Evolutionary conservation across 805 yeast species (phyloP).

Genomic region (Candida oleophila): DNA sequence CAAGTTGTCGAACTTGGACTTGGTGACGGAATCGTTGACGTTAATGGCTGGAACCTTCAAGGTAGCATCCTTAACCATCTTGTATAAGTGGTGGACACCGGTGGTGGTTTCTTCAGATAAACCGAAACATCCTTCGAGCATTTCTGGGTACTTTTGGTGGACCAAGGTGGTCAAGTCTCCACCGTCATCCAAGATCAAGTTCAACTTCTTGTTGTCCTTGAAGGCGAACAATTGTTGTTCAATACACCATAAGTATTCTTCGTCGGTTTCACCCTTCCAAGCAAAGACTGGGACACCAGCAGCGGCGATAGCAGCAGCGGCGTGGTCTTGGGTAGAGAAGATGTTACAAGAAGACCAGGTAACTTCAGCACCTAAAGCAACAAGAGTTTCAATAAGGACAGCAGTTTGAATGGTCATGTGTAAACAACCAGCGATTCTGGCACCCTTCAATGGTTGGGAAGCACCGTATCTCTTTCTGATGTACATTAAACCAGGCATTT

Average conservation of each 20-base stretch:
- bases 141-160: constrained; percentile 97
- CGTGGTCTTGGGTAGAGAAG: constrained; percentile 99
- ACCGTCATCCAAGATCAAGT: constrained; percentile 98
- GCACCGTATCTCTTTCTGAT: constrained; percentile 90
- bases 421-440: constrained; percentile 97
- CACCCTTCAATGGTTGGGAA: constrained; percentile 95
- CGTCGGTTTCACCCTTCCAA: constrained; percentile 99
- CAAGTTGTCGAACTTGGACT: constrained; percentile 98
- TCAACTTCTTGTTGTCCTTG: constrained; percentile 93
- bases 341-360: constrained; percentile 99
- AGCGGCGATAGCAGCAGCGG: constrained; percentile 99
- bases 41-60: constrained; percentile 99
- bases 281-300: constrained; percentile 99
- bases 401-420: constrained; percentile 99
- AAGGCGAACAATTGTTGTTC: constrained; percentile 98
- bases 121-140: constrained; percentile 93
- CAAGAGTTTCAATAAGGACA: constrained; percentile 94
- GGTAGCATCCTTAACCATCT: constrained; percentile 82
- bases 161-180: constrained; percentile 97
- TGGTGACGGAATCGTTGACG: constrained; percentile 98
- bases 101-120: constrained; percentile 99
- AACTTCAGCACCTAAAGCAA: constrained; percentile 98
- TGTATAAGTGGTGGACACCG: constrained; percentile 99
- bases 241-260: constrained; percentile 98
- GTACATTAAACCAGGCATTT: constrained; percentile 99